Evolutionary conservation across 2,329 filamentous ascomycete genomes (phyloP).

Genomic region (Fusarium sp.): DNA sequence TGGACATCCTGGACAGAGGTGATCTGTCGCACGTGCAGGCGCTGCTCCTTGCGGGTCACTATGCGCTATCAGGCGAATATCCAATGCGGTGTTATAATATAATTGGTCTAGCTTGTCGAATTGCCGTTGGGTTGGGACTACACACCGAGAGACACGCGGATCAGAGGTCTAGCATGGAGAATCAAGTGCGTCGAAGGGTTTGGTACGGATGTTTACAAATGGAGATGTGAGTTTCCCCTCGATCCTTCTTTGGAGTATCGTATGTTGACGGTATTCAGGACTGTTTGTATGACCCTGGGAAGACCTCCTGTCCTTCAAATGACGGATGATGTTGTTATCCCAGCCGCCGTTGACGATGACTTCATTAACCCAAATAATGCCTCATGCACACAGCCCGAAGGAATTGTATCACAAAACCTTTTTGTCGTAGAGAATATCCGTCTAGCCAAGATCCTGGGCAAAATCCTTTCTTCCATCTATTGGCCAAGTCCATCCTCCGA

Average conservation of each 20-base stretch:
- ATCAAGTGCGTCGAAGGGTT: conserved; percentile 3
- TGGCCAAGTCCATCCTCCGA: not conserved
- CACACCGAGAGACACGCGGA: not conserved
- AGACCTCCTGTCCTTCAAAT: not conserved
- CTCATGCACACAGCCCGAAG: not conserved
- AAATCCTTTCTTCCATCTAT: not conserved
- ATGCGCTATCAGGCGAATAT: not conserved
- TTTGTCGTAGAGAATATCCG: conserved; percentile 5
- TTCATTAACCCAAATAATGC: rapidly evolving
- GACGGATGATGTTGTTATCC: not conserved
- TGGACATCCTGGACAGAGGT: not conserved
- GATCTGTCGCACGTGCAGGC: conserved; percentile 6
- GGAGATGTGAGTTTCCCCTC: not conserved
- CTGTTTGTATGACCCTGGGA: conserved; percentile 7
- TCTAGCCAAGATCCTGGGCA: not conserved
- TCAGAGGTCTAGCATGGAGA: not conserved
- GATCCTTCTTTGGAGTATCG: not conserved
- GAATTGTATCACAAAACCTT: not conserved
- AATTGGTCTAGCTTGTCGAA: not conserved
- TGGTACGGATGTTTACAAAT: conserved; percentile 12
- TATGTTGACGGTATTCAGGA: not conserved
- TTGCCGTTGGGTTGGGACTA: not conserved
- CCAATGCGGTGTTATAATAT: not conserved
- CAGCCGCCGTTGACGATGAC: not conserved
- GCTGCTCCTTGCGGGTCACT: not conserved